phyloP scores from a whole-genome alignment of 2,329 filamentous ascomycete genomes.

The Incumbomyces delicatus region DNA sequence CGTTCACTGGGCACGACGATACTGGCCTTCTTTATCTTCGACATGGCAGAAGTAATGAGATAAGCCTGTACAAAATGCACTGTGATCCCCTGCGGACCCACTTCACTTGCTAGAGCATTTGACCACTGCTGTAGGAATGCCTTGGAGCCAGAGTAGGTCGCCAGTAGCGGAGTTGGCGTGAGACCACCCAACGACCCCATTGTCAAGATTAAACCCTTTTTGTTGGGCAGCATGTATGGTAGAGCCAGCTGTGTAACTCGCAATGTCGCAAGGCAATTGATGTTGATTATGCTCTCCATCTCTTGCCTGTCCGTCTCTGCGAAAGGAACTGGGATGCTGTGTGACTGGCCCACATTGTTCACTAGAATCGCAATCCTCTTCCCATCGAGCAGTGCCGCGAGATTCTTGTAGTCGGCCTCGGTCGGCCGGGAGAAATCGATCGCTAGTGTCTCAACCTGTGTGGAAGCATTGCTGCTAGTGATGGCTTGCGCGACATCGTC shows the following conservation, averaged over 20 bases:
- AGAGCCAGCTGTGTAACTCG: constrained; percentile 77
- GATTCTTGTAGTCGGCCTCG: constrained; percentile 66
- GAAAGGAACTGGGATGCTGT: constrained; percentile 87
- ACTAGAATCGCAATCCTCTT: constrained; percentile 79
- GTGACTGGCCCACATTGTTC: constrained; percentile 95
- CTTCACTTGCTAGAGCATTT: constrained; percentile 70
- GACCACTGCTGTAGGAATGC: constrained; percentile 98
- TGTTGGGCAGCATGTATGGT: constrained; percentile 73
- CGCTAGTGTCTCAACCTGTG: constrained; percentile 67
- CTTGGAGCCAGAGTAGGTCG: constrained; percentile 95
- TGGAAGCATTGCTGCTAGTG: constrained; percentile 54
- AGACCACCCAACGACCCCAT: constrained; percentile 96
- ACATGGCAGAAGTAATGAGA: constrained; percentile 92
- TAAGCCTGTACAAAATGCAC: constrained; percentile 91
- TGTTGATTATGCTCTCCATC: constrained; percentile 80
- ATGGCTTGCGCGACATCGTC: constrained; percentile 67
- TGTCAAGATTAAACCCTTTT: constrained; percentile 80
- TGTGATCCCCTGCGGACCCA: constrained; percentile 69
- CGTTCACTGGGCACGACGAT: constrained; percentile 70
- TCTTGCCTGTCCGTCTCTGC: constrained; percentile 67
- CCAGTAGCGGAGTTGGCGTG: constrained; percentile 81
- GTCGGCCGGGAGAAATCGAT: constrained; percentile 75
- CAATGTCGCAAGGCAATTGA: constrained; percentile 89
- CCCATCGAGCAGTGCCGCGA: constrained; percentile 58
- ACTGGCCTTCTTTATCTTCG: constrained; percentile 76